Conservation (phyloP, 495 filamentous ascomycete genomes). For the Penicillium bialowiezense region DNA sequence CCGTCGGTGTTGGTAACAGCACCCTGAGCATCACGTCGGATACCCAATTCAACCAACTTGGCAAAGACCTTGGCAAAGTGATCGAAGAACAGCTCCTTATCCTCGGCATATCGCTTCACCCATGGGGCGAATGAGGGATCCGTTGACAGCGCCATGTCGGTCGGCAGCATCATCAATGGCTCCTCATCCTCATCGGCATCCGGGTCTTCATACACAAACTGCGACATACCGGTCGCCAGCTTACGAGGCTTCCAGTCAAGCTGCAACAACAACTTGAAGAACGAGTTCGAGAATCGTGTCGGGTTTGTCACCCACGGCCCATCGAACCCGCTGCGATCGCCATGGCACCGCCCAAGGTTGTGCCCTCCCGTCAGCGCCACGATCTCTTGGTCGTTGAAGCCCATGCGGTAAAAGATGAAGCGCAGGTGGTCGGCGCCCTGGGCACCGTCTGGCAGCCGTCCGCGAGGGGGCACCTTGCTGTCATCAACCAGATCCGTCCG, state of each 20-base stretch:
- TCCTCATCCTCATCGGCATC: constrained; percentile 49
- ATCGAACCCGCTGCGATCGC: constrained; percentile 58
- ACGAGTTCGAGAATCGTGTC: constrained; percentile 62
- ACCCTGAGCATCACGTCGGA: constrained; percentile 50
- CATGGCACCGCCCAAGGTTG: constrained; percentile 59
- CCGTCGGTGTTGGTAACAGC: constrained; percentile 52
- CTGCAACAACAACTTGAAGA: constrained; percentile 54
- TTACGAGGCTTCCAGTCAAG: constrained; percentile 55
- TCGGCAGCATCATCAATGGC: constrained; percentile 56
- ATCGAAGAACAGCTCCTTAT: constrained; percentile 61
- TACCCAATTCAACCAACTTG: constrained; percentile 62
- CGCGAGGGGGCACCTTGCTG: constrained; percentile 53
- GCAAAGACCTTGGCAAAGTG: constrained; percentile 58
- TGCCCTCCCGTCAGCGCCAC: constrained; percentile 61
- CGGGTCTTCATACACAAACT: constrained; percentile 61
- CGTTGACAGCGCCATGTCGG: constrained; percentile 40
- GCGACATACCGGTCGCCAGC: constrained; percentile 49
- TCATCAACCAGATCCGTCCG: constrained; percentile 59
- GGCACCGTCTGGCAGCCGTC: constrained; percentile 57
- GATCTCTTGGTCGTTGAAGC: constrained; percentile 64
- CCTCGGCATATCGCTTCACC: constrained; percentile 57
- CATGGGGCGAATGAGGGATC: constrained; percentile 44
- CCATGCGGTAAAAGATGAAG: constrained; percentile 60
- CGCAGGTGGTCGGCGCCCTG: constrained; percentile 58
- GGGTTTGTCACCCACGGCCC: constrained; percentile 64